A percentile compares a stretch with the other conserved stretches of the same genome.
phyloP scores from a whole-genome alignment of 2,329 filamentous ascomycete genomes.

The Ophiostoma fasciatum region DNA sequence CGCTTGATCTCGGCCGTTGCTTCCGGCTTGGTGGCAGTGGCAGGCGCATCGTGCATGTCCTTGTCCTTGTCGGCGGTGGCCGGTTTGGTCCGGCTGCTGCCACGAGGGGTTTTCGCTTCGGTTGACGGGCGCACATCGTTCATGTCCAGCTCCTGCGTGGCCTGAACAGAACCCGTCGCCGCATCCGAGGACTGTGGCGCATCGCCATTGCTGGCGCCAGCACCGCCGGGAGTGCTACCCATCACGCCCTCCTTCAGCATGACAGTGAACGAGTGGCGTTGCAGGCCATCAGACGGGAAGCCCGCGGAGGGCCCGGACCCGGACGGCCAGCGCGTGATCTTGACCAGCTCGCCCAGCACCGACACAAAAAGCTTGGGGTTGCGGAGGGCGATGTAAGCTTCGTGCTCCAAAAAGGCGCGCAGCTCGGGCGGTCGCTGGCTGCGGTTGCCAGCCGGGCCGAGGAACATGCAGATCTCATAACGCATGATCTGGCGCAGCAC shows the following conservation, averaged over 20 bases:
- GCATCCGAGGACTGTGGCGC: constrained; percentile 11
- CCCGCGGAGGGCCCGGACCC: constrained; percentile 9
- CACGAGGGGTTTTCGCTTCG: constrained; percentile 24
- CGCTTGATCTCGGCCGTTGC: constrained; percentile 52
- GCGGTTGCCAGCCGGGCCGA: constrained; percentile 44
- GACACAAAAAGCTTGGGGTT: constrained; percentile 77
- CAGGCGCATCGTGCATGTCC: constrained; percentile 49
- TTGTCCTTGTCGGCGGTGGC: constrained; percentile 25
- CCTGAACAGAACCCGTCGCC: constrained; percentile 28
- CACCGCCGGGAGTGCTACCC: background rate
- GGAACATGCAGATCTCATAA: constrained; percentile 68
- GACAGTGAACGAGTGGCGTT: constrained; percentile 3
- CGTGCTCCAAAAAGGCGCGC: constrained; percentile 55
- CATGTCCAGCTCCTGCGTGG: constrained; percentile 30
- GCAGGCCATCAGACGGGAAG: background rate
- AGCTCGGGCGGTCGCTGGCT: constrained; percentile 50
- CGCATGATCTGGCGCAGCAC: constrained; percentile 85
- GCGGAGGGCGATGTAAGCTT: constrained; percentile 68
- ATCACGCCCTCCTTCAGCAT: constrained; percentile 1
- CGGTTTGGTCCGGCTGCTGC: background rate
- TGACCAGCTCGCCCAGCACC: constrained; percentile 71
- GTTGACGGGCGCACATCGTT: constrained; percentile 45
- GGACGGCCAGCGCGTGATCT: constrained; percentile 46
- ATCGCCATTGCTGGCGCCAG: background rate
- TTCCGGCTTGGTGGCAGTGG: constrained; percentile 52